These are phyloP conservation scores for Omphalea diandra DNA, from an alignment of 441 rosid genomes.

Conservation along the genomic window DNA sequence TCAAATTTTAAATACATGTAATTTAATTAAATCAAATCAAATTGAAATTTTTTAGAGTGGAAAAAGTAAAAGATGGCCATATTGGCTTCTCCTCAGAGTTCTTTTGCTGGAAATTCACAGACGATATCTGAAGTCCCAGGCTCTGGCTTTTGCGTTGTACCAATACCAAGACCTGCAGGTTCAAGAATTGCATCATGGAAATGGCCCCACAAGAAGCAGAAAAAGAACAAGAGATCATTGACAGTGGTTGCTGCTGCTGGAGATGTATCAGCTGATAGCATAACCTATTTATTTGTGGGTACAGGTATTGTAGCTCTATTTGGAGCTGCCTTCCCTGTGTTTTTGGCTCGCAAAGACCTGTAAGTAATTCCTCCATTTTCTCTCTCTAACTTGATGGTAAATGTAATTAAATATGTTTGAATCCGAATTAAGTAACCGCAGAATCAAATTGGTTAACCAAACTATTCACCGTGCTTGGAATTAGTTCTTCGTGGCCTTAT, in stretches of 20 bases:
- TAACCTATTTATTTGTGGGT: slow-evolving; percentile 60
- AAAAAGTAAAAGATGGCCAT: slow-evolving; percentile 51
- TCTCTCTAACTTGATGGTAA: neutral
- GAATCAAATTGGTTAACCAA: too few species aligned
- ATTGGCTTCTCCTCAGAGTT: slow-evolving; percentile 36
- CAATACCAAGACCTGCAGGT: slow-evolving; percentile 13
- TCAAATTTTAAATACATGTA: too few species aligned
- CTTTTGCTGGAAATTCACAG: slow-evolving; percentile 31
- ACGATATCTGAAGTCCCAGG: slow-evolving; percentile 28
- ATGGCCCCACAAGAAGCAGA: slow-evolving; percentile 29
- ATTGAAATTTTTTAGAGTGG: too few species aligned
- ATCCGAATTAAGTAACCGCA: too few species aligned
- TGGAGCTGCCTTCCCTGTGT: slow-evolving; percentile 86
- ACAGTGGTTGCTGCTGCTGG: slow-evolving; percentile 76
- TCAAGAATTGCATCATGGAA: slow-evolving; percentile 24
- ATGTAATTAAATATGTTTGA: neutral
- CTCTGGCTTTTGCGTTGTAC: slow-evolving; percentile 6
- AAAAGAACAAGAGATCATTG: slow-evolving; percentile 35
- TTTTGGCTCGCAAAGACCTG: slow-evolving; percentile 89
- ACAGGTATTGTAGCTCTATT: slow-evolving; percentile 69
- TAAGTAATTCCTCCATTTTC: slow-evolving; percentile 21
- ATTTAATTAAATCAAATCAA: too few species aligned
- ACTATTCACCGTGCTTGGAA: too few species aligned
- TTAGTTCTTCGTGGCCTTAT: neutral
- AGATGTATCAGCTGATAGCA: slow-evolving; percentile 85